These are phyloP conservation scores for Elongisporangium anandrum DNA, from an alignment of 352 stramenopile genomes.

Conservation along the genomic window DNA sequence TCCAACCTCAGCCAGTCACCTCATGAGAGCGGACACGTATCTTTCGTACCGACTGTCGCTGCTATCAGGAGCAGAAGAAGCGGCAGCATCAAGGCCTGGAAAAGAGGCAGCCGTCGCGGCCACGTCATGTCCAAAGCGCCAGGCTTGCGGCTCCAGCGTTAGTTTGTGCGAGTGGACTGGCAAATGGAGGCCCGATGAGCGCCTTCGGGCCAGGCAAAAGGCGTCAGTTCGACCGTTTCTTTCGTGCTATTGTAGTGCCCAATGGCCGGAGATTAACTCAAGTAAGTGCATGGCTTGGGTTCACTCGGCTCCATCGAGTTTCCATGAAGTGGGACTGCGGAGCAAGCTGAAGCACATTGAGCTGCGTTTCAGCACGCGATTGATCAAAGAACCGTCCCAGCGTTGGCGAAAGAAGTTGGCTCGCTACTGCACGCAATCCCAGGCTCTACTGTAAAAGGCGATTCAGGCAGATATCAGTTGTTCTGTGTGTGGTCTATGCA, in stretches of 20 bases:
- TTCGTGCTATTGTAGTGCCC: not conserved
- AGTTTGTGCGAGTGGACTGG: not conserved
- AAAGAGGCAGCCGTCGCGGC: not conserved
- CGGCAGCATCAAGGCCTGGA: not conserved
- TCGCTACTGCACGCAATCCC: no score
- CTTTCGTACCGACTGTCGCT: not conserved
- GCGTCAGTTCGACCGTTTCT: not conserved
- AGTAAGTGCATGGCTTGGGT: not conserved
- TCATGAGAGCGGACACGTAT: not conserved
- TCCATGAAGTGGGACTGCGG: not conserved
- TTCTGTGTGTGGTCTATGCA: no score
- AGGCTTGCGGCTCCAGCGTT: not conserved
- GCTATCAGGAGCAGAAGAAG: not conserved
- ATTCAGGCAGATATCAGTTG: no score
- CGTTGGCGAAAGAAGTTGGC: not conserved
- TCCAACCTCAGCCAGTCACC: not conserved
- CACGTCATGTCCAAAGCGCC: not conserved
- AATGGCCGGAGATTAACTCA: not conserved
- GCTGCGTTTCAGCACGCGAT: not conserved
- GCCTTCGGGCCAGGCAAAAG: not conserved
- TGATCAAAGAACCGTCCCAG: not conserved
- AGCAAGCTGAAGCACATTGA: not conserved
- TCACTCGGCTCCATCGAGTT: not conserved
- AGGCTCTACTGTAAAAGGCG: no score
- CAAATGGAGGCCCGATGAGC: not conserved